These are phyloP conservation scores for cucumber (Cucumis sativus) DNA, from an alignment of 306 rosid species.

Conservation along the genomic window Cucumber_9930_V3 NC_026660.2:23975501-23976000, in stretches of 20 bases:
- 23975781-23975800: not conserved
- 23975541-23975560: too few species aligned
- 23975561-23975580: too few species aligned
- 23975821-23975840: not conserved
- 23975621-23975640: too few species aligned
- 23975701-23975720: too few species aligned
- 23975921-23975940: not conserved
- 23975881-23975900: not conserved
- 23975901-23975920: not conserved
- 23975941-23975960: not conserved
- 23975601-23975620: too few species aligned
- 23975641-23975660: too few species aligned
- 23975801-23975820: not conserved
- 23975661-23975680: too few species aligned
- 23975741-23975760: not conserved
- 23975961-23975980: not conserved
- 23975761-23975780: not conserved
- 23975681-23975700: too few species aligned
- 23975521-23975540: too few species aligned
- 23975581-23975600: too few species aligned
- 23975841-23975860: not conserved
- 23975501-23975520: too few species aligned
- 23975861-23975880: not conserved
- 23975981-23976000: not conserved
- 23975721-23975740: not conserved